Evolutionary conservation across 129 eudicot genomes (phyloP), one percentile per base, ranked within the genome.

Genomic region (Heracleum sosnowskyi): DNA sequence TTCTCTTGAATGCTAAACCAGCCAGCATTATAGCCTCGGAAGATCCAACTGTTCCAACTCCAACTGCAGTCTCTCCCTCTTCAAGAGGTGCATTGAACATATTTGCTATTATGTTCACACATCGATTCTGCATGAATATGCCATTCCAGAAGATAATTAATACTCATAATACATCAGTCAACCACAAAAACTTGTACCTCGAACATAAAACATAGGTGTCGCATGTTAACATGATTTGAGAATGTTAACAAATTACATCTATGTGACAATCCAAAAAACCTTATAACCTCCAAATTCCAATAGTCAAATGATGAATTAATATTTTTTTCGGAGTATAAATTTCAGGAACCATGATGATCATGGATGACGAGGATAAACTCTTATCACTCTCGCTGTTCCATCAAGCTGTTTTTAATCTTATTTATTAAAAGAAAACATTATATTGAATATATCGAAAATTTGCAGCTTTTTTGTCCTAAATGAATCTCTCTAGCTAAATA

Each of bases 1-100:
- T 73, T 44, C 77, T 73, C 77, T 73, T 73, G 60, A 73, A 73
- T 42, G 77, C 77, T 73, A 73, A 73, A 44, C 77, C 77, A 44
- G 77, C 77, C 60, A 73, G 77, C 77, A 73, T 73, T 44, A 73
- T 73, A 73, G 77, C 77, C 60, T 73, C 77, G 0, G 77, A 73
- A 15, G 77, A 73, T 1, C 77, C 77, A 73, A 73, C 77, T 28
- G 77, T 73, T 44, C 77, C 77, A 42, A 73, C 77, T 73, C 77
- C 77, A 44, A 73, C 26, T 42, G 60, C 77, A 73, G 77, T 73
- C 6, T 73, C 77, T 42, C 39, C 77, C 13, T 73, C 77, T 44
- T 49, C 40, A 16, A 73, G 77, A 11, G 77, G 77, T 44, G 77
- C 77, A 73, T 73, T 73, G 34, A 73, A 73, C 77, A 73, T 29